Evolutionary conservation across 2,329 filamentous ascomycete species (phyloP), one percentile per base, ranked within the genome.

Genomic region (Colletotrichum incanum): DNA sequence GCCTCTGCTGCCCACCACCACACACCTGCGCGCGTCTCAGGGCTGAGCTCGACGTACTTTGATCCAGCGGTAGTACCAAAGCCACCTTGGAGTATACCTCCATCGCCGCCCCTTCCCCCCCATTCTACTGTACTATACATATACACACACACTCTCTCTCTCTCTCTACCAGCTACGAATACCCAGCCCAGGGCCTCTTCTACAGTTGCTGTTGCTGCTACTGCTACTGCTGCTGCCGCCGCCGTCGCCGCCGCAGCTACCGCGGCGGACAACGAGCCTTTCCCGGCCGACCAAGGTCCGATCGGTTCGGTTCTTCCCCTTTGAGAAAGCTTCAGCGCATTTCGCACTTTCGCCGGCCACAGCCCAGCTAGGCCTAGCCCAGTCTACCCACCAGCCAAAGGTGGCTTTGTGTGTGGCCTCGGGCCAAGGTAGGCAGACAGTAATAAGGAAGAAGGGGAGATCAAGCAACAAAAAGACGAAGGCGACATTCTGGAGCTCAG

Each of bases 251-350:
- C 12, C 34, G 11, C 54, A 23, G 54, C 45, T 18, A 31, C 49
- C 31, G 23, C 45, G 23, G 55, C 52, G 37, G 50, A 62, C 64
- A 55, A 28, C 50, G n/a, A 54, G 39, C 47, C 50, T 43, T 58
- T 47, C n/a, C 52, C 59, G 52, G 69, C 58, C 45, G 58, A 23
- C 49, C 63, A 55, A 50, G n/a, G 28, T 39, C 55, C 55, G 64
- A 62, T 47, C 56, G 55, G 20, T 37, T 41, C 63, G 31, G 39
- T 23, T 61, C 50, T 20, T 61, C 50, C 20, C 11, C 56, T 60
- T 65, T 26, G 31, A 50, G 49, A 16, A 52, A 39, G 34, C 16
- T 16, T 55, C 61, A 43, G 34, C 49, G n/a, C 67, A 67, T 47
- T 60, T 31, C 18, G 31, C 31, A n/a, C 14, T 37, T 55, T 18